A percentile compares a stretch with the other conserved stretches of the same genome.
Evolutionary conservation across 208 protist genomes (phyloP).

Genomic region (Acanthamoeba triangularis): DNA sequence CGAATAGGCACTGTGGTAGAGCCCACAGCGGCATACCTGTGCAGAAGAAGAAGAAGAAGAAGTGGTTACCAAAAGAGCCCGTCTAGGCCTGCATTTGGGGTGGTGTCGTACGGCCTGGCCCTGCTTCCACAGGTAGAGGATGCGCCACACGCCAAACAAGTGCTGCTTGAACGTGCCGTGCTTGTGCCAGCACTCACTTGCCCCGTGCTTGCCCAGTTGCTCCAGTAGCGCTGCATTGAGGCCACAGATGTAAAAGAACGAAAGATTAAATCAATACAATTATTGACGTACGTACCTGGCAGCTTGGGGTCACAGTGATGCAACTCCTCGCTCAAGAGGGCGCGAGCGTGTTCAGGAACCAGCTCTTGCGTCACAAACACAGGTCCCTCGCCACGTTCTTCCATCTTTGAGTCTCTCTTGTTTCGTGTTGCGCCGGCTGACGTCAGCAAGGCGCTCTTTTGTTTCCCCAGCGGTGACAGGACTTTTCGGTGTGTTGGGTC

Average conservation of each 20-base stretch:
- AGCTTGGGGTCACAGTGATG: background rate
- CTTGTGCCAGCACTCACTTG: conserved; percentile 39
- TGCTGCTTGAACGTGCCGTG: conserved; percentile 53
- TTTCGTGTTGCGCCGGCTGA: background rate
- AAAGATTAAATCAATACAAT: background rate
- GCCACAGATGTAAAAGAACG: background rate
- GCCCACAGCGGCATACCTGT: background rate
- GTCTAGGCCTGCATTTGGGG: background rate
- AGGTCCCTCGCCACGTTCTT: background rate
- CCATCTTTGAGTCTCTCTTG: background rate
- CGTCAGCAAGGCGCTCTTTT: background rate
- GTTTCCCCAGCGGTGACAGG: too few relatives aligned
- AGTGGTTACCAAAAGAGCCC: background rate
- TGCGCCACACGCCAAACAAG: conserved; percentile 19
- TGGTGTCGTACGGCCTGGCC: background rate
- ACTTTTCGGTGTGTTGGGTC: background rate
- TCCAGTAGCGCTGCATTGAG: background rate
- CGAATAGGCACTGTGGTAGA: conserved; percentile 32
- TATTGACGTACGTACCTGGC: background rate
- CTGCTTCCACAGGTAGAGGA: conserved; percentile 49
- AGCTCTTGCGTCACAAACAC: background rate
- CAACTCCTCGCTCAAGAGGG: background rate
- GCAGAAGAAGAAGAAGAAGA: background rate
- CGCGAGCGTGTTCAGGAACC: background rate
- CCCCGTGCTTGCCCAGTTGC: background rate